Evolutionary conservation across 768 basidiomycete species (phyloP).

Genomic region (Lentinula sp.): DNA sequence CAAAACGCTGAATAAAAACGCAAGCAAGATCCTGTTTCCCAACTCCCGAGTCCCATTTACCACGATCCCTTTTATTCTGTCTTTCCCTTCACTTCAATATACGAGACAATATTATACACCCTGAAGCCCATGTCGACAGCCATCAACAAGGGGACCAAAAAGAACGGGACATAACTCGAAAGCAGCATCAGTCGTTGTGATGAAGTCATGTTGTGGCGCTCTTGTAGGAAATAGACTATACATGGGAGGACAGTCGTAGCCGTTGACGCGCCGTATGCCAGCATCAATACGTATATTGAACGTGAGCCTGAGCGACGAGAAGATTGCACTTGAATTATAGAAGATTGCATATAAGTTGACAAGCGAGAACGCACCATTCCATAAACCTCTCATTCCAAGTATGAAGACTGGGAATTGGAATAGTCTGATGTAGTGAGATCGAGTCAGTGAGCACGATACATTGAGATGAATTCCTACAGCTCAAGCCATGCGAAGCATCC

Average conservation of each 20-base stretch:
- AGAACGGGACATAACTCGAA: conserved; percentile 55
- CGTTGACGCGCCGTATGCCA: conserved; percentile 73
- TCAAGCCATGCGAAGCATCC: conserved; percentile 1
- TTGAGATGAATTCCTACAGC: neutral
- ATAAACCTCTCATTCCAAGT: conserved; percentile 56
- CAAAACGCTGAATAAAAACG: too few relatives aligned
- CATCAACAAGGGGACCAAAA: conserved; percentile 50
- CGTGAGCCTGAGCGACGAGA: conserved; percentile 32
- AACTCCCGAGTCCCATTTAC: neutral
- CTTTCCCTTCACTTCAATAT: neutral
- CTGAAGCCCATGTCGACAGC: conserved; percentile 44
- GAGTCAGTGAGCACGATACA: too few relatives aligned
- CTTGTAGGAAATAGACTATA: conserved; percentile 48
- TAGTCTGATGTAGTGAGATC: conserved; percentile 25
- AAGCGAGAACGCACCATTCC: conserved; percentile 34
- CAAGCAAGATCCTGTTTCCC: too few relatives aligned
- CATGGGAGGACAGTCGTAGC: conserved; percentile 75
- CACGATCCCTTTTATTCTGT: neutral
- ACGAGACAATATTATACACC: neutral
- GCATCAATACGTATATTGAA: conserved; percentile 54
- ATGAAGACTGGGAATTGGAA: conserved; percentile 79
- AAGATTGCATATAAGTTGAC: neutral
- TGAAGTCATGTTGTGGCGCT: conserved; percentile 10
- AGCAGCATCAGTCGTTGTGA: conserved; percentile 39
- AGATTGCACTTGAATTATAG: neutral